Evolutionary conservation across 179 eudicot species (phyloP).

Genomic region (Patellifolia procumbens): DNA sequence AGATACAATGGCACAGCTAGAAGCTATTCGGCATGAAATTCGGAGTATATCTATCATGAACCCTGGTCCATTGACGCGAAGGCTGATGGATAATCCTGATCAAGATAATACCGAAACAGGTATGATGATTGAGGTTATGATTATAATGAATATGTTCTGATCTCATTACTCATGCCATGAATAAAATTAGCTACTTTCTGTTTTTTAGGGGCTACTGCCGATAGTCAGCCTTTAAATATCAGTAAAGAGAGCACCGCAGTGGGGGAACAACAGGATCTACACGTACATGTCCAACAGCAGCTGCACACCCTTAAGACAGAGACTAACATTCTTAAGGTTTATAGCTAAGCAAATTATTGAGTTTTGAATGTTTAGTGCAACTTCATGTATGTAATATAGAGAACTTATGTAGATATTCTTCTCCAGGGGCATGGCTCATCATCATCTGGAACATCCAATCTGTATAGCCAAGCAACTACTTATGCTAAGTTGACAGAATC

Average conservation of each 20-base stretch:
- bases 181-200: background rate
- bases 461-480: conserved; percentile 43
- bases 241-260: conserved; percentile 18
- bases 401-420: conserved; percentile 16
- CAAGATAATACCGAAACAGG: conserved; percentile 41
- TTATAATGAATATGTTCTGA: background rate
- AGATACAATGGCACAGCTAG: conserved; percentile 86
- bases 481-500: conserved; percentile 45
- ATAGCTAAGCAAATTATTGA: conserved; percentile 11
- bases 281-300: conserved; percentile 25
- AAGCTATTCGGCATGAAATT: conserved; percentile 86
- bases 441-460: conserved; percentile 34
- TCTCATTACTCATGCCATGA: background rate
- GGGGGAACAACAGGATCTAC: conserved; percentile 14
- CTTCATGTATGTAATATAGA: background rate
- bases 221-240: background rate
- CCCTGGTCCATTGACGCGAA: conserved; percentile 74
- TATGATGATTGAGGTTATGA: conserved; percentile 18
- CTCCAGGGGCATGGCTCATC: conserved; percentile 38
- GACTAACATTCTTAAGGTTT: conserved; percentile 34
- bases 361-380: conserved; percentile 1
- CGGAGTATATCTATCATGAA: conserved; percentile 72
- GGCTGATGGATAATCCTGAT: conserved; percentile 59
- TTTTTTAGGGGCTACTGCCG: conserved; percentile 24
- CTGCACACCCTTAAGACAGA: conserved; percentile 31